These are phyloP conservation scores for Lactarius sp. DNA, from an alignment of 768 basidiomycete species.

Conservation along the genomic window DNA sequence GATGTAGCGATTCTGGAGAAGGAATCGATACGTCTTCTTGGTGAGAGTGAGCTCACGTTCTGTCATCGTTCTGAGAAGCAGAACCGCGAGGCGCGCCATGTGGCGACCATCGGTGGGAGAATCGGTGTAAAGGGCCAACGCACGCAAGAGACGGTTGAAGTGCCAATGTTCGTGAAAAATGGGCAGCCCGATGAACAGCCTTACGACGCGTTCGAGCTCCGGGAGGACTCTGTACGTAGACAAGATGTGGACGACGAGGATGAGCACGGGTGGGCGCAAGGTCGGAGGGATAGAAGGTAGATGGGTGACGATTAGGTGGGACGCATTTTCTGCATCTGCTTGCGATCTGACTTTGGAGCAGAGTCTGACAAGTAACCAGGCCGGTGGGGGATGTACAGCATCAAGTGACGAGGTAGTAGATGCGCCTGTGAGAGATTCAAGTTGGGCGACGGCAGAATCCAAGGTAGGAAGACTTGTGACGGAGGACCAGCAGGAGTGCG, in stretches of 20 bases:
- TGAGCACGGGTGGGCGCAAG: constrained; percentile 41
- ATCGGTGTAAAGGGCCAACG: constrained; percentile 9
- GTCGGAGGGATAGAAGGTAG: constrained; percentile 33
- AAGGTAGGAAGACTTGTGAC: background rate
- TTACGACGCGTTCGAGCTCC: constrained; percentile 42
- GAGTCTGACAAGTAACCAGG: constrained; percentile 54
- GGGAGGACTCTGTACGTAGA: constrained; percentile 45
- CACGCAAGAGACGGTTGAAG: constrained; percentile 26
- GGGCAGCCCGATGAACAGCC: constrained; percentile 30
- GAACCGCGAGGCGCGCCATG: constrained; percentile 10
- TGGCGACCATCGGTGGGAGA: constrained; percentile 10
- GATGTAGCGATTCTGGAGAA: constrained; percentile 41
- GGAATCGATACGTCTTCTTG: constrained; percentile 5
- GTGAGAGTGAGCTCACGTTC: constrained; percentile 17
- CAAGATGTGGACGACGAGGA: constrained; percentile 45
- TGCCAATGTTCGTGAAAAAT: constrained; percentile 26
- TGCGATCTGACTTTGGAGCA: constrained; percentile 44
- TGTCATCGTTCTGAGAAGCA: constrained; percentile 21
- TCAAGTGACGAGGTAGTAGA: background rate
- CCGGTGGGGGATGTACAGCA: constrained; percentile 31
- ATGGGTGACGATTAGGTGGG: constrained; percentile 42
- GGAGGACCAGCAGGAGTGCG: background rate
- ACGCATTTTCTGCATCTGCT: constrained; percentile 40
- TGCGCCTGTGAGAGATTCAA: constrained; percentile 1
- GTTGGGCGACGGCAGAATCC: constrained; percentile 3